Conservation (phyloP, 441 rosid species). For the Gossypium schwendimanii region DNA sequence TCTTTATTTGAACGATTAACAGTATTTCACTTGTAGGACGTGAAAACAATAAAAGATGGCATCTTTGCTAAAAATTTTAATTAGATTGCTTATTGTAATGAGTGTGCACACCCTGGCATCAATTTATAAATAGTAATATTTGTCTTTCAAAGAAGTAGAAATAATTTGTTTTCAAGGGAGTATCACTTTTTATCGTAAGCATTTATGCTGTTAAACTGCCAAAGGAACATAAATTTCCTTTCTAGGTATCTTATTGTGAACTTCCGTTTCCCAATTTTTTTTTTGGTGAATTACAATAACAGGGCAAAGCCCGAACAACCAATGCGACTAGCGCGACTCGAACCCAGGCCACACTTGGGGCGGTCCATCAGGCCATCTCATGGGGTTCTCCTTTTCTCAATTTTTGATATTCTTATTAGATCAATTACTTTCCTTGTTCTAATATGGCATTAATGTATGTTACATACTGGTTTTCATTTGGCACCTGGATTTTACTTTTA, state of each 20-base stretch:
- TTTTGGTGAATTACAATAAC: no score
- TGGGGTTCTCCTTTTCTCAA: neutral
- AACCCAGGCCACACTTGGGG: no score
- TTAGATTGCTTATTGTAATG: neutral
- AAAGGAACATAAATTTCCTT: neutral
- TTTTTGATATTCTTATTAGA: neutral
- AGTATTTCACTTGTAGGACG: neutral
- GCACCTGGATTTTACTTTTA: neutral
- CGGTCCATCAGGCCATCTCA: no score
- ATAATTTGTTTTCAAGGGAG: slow-evolving; percentile 4
- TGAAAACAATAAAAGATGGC: neutral
- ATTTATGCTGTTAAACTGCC: neutral
- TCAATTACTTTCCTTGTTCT: neutral
- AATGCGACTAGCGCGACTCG: no score
- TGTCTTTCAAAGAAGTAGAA: neutral
- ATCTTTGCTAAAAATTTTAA: neutral
- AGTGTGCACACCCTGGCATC: neutral
- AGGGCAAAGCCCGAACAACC: no score
- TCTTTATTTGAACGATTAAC: neutral
- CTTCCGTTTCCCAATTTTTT: neutral
- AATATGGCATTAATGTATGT: neutral
- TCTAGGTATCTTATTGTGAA: neutral
- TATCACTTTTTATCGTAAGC: neutral
- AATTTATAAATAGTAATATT: neutral
- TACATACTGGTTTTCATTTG: neutral